Base-by-base conservation (phyloP, 1,284 basidiomycete species). In the Irpex rosettiformis region DNA sequence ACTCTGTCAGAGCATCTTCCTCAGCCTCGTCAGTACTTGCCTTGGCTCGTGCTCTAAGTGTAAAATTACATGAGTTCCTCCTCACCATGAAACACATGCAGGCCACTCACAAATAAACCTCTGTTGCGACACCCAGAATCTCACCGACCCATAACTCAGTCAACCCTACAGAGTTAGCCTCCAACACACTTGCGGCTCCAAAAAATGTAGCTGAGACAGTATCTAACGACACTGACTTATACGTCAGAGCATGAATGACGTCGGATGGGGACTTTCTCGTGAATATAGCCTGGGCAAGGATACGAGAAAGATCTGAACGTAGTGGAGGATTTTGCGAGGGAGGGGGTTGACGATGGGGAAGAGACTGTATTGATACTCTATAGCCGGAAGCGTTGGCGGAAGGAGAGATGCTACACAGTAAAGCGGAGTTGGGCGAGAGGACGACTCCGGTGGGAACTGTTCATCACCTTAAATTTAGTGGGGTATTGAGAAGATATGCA, bases 351-450 rank as follows among this genome's bases (percentile, higher is more conserved):
- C 56, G 65, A 18, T 64, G 69, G 6, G 86, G 86, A n/a, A 84
- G 69, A 24, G 71, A 58, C 62, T 86, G 78, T 3, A 86, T 71
- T 13, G 78, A 70, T 18, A 73, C 75, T 61, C 75, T 76, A 45
- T 73, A 66, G 10, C 73, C 66, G 57, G 72, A 70, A 13, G 48
- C 48, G 5, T 75, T 63, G 27, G 79, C 74, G 2, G 67, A 59
- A 3, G 83, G 63, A 10, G 82, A 77, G 6, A 79, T 60, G 6
- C 79, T 77, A 63, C 81, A 84, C 2, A 86, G 60, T 29, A 88
- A 73, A 10, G 72, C 68, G 55, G 77, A 71, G 65, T 87, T 89
- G 29, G 81, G 86, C 6, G 89, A 91, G 3, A 79, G 55, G 1
- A 70, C 72, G 28, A 78, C 75, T 61, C 72, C 73, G 58, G 83